These are phyloP conservation scores for Elongisporangium undulatum DNA, from an alignment of 352 stramenopile genomes.

Conservation along the genomic window DNA sequence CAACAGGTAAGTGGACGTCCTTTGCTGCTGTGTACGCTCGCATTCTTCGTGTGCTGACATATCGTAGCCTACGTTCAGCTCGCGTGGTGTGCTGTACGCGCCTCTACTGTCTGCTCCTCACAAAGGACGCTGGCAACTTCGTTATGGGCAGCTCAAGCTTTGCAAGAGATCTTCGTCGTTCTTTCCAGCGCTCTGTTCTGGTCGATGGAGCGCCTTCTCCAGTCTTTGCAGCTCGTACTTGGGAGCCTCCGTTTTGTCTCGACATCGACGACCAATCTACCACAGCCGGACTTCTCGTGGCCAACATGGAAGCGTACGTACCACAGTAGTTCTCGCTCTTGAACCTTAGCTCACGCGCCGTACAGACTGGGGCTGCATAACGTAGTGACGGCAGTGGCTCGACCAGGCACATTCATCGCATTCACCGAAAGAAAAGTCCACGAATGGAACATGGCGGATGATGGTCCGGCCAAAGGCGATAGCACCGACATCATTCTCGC, in stretches of 20 bases:
- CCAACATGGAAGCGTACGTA: conserved; percentile 33
- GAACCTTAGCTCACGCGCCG: background rate
- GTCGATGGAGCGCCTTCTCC: background rate
- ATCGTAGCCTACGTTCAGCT: conserved; percentile 9
- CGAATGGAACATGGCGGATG: conserved; percentile 22
- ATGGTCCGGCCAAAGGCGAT: background rate
- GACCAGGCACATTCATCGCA: conserved; percentile 15
- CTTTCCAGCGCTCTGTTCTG: background rate
- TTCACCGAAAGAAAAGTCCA: conserved; percentile 34
- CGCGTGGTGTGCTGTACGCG: conserved; percentile 34
- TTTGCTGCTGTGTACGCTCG: background rate
- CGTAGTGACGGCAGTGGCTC: conserved; percentile 16
- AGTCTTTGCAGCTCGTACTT: background rate
- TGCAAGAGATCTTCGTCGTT: background rate
- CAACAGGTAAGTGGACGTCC: conserved; percentile 4
- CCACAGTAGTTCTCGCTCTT: background rate
- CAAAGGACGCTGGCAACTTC: conserved; percentile 26
- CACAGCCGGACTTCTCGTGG: conserved; percentile 7
- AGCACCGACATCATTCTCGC: background rate
- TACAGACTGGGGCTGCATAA: conserved; percentile 36
- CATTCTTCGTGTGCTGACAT: background rate
- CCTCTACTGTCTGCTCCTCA: conserved; percentile 43
- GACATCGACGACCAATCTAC: conserved; percentile 9
- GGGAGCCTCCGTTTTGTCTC: conserved; percentile 4
- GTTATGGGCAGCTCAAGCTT: conserved; percentile 32